These are phyloP conservation scores for Mycena belliarum DNA, from an alignment of 768 basidiomycete genomes.

Conservation along the genomic window DNA sequence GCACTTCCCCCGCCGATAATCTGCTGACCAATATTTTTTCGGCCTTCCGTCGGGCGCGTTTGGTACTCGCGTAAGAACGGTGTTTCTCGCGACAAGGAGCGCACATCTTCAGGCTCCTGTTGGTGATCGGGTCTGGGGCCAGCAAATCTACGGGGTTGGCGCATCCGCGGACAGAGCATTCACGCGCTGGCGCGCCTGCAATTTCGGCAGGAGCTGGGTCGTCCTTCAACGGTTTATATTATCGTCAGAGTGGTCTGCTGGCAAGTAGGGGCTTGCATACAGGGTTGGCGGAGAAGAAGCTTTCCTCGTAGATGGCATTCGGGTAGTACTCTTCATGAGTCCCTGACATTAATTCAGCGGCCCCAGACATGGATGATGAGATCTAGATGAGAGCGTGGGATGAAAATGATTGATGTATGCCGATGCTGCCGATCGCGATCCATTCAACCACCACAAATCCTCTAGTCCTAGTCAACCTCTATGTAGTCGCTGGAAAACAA, in stretches of 20 bases:
- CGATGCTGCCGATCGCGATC: no score
- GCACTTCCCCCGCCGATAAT: neutral
- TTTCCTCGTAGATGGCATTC: neutral
- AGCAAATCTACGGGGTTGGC: conserved; percentile 29
- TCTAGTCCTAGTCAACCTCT: no score
- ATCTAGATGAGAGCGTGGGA: neutral
- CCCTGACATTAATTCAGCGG: neutral
- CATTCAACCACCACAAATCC: no score
- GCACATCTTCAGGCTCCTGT: conserved; percentile 59
- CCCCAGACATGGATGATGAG: neutral
- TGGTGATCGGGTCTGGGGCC: conserved; percentile 13
- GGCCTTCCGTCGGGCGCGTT: conserved; percentile 48
- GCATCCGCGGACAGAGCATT: conserved; percentile 52
- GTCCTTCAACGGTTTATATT: neutral
- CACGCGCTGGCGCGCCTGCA: neutral
- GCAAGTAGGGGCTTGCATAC: neutral
- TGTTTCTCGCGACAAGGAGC: conserved; percentile 51
- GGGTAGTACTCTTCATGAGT: no score
- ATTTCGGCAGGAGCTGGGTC: neutral
- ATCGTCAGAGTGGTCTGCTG: neutral
- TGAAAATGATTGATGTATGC: no score
- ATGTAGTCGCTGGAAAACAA: no score
- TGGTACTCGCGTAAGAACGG: conserved; percentile 52
- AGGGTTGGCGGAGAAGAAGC: neutral
- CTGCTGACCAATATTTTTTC: conserved; percentile 45